Base-by-base conservation (phyloP, 768 basidiomycete genomes). In the Terana coerulea region DNA sequence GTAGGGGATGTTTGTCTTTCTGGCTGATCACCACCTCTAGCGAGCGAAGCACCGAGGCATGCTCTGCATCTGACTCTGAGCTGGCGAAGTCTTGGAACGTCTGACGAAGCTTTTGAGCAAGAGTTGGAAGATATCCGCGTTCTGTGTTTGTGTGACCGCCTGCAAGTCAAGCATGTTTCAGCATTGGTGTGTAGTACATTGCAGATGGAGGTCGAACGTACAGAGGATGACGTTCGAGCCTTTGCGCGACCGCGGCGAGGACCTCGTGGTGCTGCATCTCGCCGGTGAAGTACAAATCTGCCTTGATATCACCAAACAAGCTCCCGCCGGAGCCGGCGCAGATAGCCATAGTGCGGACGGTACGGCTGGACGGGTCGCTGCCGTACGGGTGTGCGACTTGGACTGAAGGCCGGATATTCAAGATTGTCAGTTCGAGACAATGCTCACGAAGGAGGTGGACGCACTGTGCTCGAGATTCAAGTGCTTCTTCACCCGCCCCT, bases 91-190 rank as follows among this genome's bases (percentile, higher is more conserved):
- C 64, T 17, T 65, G 66, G 45, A 88, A 70, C 65, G 84, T 79
- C 42, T 63, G 58, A 53, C 67, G 63, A 54, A 98, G 73, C 68
- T 81, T 84, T 11, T 72, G 67, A 33, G 84, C 84, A 28, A 98
- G 78, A 21, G 81, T 72, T 15, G 84, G 80, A 49, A 98, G 84
- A 70, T 91, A 98, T 0, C 92, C 92, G 28, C 95, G 88, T 71
- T 98, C 95, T 37, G 95, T 95, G 69, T 94, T 94, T 14, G 91
- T 88, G 69, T 98, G 95, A 15, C 91, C 91, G 64, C 88, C 89
- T 91, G 28, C 31, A 6, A 21, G 24, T 14, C 33, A 31, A n/a
- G 26, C 36, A 34, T n/a, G 24, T 17, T 15, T 17, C 22, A 24
- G 10, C n/a, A 49, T 39, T 28, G 26, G 28, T 25, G 8, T 10